Conservation (phyloP, 192 early-diverging fungal species). For the Lobosporangium transversale region DNA sequence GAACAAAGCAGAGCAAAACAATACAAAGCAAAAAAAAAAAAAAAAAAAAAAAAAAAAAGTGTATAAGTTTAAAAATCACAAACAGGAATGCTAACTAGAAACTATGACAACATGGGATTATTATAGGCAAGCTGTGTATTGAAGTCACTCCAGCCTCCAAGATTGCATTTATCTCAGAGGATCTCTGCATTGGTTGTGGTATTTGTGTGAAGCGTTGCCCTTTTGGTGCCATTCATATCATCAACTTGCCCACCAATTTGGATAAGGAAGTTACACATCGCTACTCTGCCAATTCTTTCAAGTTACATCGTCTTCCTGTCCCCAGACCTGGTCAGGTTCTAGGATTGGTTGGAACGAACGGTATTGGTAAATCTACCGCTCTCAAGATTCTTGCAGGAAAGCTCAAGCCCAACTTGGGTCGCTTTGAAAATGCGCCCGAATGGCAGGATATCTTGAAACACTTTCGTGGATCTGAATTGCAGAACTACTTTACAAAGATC, state of each 20-base stretch:
- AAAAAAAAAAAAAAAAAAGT: too few relatives aligned
- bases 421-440: slow-evolving; percentile 85
- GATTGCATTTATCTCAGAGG: slow-evolving; percentile 94
- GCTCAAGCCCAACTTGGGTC: slow-evolving; percentile 96
- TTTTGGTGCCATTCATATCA: slow-evolving; percentile 93
- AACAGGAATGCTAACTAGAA: too few relatives aligned
- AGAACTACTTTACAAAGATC: slow-evolving; percentile 99
- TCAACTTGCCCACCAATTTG: slow-evolving; percentile 97
- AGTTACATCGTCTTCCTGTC: slow-evolving; percentile 94
- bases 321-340: slow-evolving; percentile 97
- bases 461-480: slow-evolving; percentile 96
- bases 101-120: too few relatives aligned
- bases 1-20: too few relatives aligned
- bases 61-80: too few relatives aligned
- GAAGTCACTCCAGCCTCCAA: slow-evolving; percentile 88
- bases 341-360: slow-evolving; percentile 97
- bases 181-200: slow-evolving; percentile 97
- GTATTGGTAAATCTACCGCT: slow-evolving; percentile 94
- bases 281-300: slow-evolving; percentile 97
- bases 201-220: slow-evolving; percentile 98
- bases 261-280: slow-evolving; percentile 95
- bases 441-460: slow-evolving; percentile 97
- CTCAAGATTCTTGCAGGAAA: slow-evolving; percentile 93
- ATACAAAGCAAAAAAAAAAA: too few relatives aligned
- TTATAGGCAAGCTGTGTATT: slow-evolving; percentile 91